Base-by-base conservation (phyloP, 2,329 filamentous ascomycete genomes). In the Exophiala phaeomuriformis region DNA sequence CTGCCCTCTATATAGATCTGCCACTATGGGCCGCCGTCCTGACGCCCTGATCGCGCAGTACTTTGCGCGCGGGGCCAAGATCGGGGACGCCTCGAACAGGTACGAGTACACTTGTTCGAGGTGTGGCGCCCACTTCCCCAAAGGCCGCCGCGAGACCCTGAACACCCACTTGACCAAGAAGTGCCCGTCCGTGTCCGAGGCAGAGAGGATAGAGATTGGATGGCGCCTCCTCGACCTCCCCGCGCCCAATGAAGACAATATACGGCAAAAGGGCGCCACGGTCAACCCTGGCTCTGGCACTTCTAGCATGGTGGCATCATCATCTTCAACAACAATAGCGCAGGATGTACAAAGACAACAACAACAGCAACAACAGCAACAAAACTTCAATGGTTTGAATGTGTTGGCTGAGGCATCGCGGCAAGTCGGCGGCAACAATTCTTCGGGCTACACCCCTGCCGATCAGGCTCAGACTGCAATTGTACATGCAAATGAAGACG, bases 51-150 rank as follows among this genome's bases (percentile, higher is more conserved):
- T 95, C 68, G 79, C 88, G 69, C 83, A 91, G 71, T 93, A 89
- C 75, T 96, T 95, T 70, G 82, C 88, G 68, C 82, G 90, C 63
- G 90, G 90, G 6, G 80, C 82, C 37, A 95, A 95, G 72, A 79
- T 95, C 64, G 83, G 85, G 66, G 89, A 95, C 72, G 85, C 87
- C 60, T 93, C 88, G 74, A 95, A 95, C 69, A 83, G 90, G 54
- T 96, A 96, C 67, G 84, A 88, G 64, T 88, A 95, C 67, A 93
- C 87, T 8, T 95, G 90, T 80, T 91, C 87, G 69, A 79, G 83
- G 61, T 95, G 89, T 68, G 88, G 88, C 61, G 86, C 93, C 71
- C 85, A 86, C 69, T 95, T 95, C 59, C 86, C 88, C 59, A 95
- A 95, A 68, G 90, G 90, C 57, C 83, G 90, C 58, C 85, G 88